Conservation (phyloP, 1,139 yeast genomes). For the Blastobotrys indianensis region DNA sequence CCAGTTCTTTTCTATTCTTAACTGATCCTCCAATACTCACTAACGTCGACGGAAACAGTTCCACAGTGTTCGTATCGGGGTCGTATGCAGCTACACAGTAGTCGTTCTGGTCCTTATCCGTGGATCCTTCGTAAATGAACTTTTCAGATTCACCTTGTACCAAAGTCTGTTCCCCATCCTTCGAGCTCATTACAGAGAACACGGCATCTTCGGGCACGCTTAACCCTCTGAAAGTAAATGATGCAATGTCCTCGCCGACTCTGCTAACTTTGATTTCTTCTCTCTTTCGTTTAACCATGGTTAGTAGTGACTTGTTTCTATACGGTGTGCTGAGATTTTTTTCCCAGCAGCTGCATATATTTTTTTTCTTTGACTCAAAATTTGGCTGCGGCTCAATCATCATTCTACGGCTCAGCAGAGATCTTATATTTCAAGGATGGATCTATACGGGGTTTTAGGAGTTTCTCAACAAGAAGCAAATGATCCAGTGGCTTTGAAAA, state of each 20-base stretch:
- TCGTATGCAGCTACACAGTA: slow-evolving; percentile 69
- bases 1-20: slow-evolving; percentile 33
- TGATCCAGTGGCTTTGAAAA: slow-evolving; percentile 46
- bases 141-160: slow-evolving; percentile 75
- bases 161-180: slow-evolving; percentile 39
- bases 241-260: slow-evolving; percentile 18
- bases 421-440: slow-evolving; percentile 8
- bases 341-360: background rate
- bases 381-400: background rate
- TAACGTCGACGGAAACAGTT: slow-evolving; percentile 58
- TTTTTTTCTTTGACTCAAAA: slow-evolving; percentile 3
- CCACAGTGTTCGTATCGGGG: slow-evolving; percentile 51
- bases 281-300: slow-evolving; percentile 12
- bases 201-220: slow-evolving; percentile 51
- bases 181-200: slow-evolving; percentile 60
- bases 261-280: slow-evolving; percentile 9
- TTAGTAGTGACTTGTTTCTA: background rate
- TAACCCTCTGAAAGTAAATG: slow-evolving; percentile 68
- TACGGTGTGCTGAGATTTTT: background rate
- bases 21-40: slow-evolving; percentile 46
- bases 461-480: slow-evolving; percentile 20
- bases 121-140: slow-evolving; percentile 66
- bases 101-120: slow-evolving; percentile 36
- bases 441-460: slow-evolving; percentile 50
- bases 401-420: too few relatives aligned